These are phyloP conservation scores for Globisporangium spinosum DNA, from an alignment of 352 stramenopile species.

Conservation along the genomic window DNA sequence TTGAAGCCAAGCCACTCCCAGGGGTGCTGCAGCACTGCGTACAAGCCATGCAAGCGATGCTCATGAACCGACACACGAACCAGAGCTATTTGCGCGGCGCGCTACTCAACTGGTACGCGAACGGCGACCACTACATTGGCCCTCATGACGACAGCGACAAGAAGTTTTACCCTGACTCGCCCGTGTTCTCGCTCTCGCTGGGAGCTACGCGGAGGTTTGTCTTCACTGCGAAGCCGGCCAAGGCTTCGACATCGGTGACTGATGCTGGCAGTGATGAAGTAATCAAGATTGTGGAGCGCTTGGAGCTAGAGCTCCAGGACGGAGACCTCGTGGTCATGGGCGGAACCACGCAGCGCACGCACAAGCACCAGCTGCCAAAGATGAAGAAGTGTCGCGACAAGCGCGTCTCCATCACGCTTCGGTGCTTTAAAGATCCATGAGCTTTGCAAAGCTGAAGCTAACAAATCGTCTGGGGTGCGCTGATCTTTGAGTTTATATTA, in stretches of 20 bases:
- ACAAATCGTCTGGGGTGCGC: no score
- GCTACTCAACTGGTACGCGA: constrained; percentile 83
- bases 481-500: not conserved
- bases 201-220: constrained; percentile 39
- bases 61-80: constrained; percentile 27
- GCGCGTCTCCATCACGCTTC: constrained; percentile 16
- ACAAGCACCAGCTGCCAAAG: constrained; percentile 48
- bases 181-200: constrained; percentile 39
- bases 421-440: constrained; percentile 14
- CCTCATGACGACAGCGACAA: constrained; percentile 71
- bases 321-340: constrained; percentile 51
- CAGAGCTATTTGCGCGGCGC: constrained; percentile 36
- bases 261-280: not conserved
- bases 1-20: constrained; percentile 42
- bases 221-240: constrained; percentile 14
- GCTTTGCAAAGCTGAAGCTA: not conserved
- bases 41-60: constrained; percentile 39
- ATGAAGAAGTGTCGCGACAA: constrained; percentile 13
- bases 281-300: not conserved
- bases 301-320: constrained; percentile 34
- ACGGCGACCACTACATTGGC: constrained; percentile 81
- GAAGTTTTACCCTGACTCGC: constrained; percentile 35
- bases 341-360: constrained; percentile 34
- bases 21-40: constrained; percentile 35
- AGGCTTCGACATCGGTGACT: not conserved